Conservation (phyloP, 495 filamentous ascomycete species). For the Xylaria longipes region DNA sequence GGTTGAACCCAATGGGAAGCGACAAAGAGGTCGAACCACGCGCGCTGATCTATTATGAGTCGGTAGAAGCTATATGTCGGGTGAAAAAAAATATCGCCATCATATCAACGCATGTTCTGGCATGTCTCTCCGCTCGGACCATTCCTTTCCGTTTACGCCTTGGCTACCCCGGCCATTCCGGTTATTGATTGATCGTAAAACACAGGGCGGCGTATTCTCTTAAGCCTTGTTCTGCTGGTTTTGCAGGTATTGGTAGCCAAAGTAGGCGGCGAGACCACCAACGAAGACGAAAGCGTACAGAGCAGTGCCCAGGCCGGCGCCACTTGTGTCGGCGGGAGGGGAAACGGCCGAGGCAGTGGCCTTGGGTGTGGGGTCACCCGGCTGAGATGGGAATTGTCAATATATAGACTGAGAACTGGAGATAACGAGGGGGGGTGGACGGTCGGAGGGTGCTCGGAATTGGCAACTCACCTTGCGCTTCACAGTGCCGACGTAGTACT, state of each 20-base stretch:
- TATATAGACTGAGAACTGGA: constrained; percentile 19
- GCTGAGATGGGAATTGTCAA: constrained; percentile 56
- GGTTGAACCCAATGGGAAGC: constrained; percentile 22
- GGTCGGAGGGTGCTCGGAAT: constrained; percentile 16
- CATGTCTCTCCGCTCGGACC: constrained; percentile 14
- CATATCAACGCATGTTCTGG: constrained; percentile 21
- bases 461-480: constrained; percentile 77
- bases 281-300: constrained; percentile 83
- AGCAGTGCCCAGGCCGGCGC: constrained; percentile 71
- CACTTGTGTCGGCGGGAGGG: constrained; percentile 55
- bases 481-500: constrained; percentile 77
- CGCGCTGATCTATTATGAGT: constrained; percentile 31
- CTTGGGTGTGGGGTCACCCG: constrained; percentile 83
- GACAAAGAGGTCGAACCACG: constrained; percentile 23
- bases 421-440: constrained; percentile 16
- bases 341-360: constrained; percentile 54
- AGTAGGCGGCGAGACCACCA: constrained; percentile 79
- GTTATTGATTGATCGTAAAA: constrained; percentile 9
- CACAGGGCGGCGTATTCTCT: constrained; percentile 7
- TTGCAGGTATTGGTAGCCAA: constrained; percentile 87
- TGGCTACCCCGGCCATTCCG: background rate
- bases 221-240: constrained; percentile 56
- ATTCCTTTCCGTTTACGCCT: background rate
- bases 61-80: constrained; percentile 26
- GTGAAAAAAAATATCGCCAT: constrained; percentile 29